Evolutionary conservation across 1,139 yeast genomes (phyloP), one percentile per base, ranked within the genome.

Genomic region (Taphrina flavorubra): DNA sequence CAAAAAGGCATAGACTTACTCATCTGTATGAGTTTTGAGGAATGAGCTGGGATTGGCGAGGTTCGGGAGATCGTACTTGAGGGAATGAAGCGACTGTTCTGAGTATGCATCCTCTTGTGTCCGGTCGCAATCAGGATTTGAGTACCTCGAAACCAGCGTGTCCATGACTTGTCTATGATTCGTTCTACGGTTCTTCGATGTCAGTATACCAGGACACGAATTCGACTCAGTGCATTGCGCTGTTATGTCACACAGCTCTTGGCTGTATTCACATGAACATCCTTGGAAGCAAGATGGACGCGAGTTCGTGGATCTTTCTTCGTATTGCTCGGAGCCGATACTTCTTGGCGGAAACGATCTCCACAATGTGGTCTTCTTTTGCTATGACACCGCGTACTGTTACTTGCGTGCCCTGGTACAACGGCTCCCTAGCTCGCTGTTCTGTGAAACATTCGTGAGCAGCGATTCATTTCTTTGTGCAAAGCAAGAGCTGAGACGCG

Each of bases 1-100:
- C 14, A 13, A 11, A 11, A 5, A 11, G 18, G 11, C 8, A 11
- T 11, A 7, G 61, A 18, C 47, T 57, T 68, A 31, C 65, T 58
- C 60, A 36, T 49, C 53, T n/a, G 61, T 60, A 61, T 55, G 60
- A 25, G 68, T 70, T 70, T 49, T 71, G 69, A 59, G 65, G 69
- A n/a, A 62, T 31, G 59, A 71, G 51, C 60, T 57, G 18, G 49
- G 57, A 58, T 55, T 67, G 65, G 51, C 70, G 68, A 44, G 65
- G 34, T 31, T 46, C 51, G 36, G 70, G n/a, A 16, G 36, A 20
- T 63, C 67, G 40, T 63, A 63, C 37, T 44, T 31, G 34, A 63
- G 60, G 18, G 61, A 18, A n/a, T 63, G 14, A 10, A 63, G 49
- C 16, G 60, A 42, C 13, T 58, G 62, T 58, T 42, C 62, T 11